phyloP scores from a whole-genome alignment of 257 asterid genomes.

The Phtheirospermum japonicum region DNA sequence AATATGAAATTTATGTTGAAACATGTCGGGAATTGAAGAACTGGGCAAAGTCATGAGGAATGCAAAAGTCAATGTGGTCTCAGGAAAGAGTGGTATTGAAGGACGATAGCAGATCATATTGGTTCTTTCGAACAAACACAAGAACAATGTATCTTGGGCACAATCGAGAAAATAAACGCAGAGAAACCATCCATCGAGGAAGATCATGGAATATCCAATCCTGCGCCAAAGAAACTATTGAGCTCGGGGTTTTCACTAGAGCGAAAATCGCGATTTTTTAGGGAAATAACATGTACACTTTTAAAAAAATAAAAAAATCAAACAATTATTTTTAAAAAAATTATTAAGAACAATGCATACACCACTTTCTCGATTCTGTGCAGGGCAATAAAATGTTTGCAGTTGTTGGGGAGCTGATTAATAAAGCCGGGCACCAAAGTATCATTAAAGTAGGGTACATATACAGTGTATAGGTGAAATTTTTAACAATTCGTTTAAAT shows the following conservation, averaged over 20 bases:
- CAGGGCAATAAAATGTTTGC: constrained; percentile 14
- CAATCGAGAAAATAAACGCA: constrained; percentile 65
- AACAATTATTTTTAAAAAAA: background rate
- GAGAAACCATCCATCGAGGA: constrained; percentile 88
- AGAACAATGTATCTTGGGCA: constrained; percentile 72
- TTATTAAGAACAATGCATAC: constrained; percentile 4
- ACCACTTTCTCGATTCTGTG: constrained; percentile 1
- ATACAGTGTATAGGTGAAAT: background rate
- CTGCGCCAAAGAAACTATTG: constrained; percentile 99
- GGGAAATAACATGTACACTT: constrained; percentile 31
- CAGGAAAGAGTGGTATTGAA: constrained; percentile 40
- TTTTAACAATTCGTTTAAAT: background rate
- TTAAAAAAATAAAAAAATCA: constrained; percentile 43
- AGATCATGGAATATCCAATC: constrained; percentile 88
- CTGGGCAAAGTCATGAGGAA: constrained; percentile 27
- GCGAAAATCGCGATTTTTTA: constrained; percentile 34
- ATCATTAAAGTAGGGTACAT: constrained; percentile 10
- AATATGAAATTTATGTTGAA: constrained; percentile 82
- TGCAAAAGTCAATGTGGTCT: constrained; percentile 94
- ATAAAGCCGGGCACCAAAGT: background rate
- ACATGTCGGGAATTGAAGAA: constrained; percentile 70
- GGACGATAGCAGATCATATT: constrained; percentile 90
- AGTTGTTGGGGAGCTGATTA: background rate
- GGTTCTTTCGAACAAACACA: constrained; percentile 78
- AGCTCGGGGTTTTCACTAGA: constrained; percentile 64